phyloP scores from a whole-genome alignment of 2,329 filamentous ascomycete species.

The Ophiocordyceps camponoti-saundersi region DNA sequence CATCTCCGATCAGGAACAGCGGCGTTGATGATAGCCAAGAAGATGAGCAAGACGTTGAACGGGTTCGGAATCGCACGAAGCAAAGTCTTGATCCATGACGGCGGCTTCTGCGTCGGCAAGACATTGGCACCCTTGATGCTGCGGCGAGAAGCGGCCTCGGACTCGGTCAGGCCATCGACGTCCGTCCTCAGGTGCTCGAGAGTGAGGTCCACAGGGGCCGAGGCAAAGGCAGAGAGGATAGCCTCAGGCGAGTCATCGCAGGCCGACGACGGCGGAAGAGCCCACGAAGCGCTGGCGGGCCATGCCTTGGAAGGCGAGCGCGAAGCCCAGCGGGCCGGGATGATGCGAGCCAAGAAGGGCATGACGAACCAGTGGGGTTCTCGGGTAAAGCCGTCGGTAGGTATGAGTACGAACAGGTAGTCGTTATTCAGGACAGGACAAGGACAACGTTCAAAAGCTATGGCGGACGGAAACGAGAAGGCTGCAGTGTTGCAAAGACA shows the following conservation, averaged over 20 bases:
- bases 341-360: neutral
- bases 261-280: conserved; percentile 2
- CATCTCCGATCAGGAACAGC: conserved; percentile 6
- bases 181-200: conserved; percentile 8
- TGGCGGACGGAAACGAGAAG: neutral
- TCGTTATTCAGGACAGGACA: neutral
- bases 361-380: neutral
- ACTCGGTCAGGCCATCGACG: conserved; percentile 6
- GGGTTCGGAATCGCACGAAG: conserved; percentile 11
- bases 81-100: conserved; percentile 10
- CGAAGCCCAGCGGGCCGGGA: neutral
- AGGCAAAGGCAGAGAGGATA: conserved; percentile 6
- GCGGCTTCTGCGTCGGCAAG: conserved; percentile 9
- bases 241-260: conserved; percentile 6
- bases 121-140: conserved; percentile 8
- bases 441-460: neutral
- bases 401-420: neutral
- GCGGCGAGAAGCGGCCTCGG: conserved; percentile 7
- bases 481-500: neutral
- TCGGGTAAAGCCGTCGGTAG: no score
- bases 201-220: conserved; percentile 4
- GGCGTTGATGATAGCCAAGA: conserved; percentile 10
- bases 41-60: conserved; percentile 9
- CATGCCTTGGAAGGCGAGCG: conserved; percentile 1
- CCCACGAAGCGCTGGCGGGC: conserved; percentile 3